These are phyloP conservation scores for Novakomyces olei DNA, from an alignment of 805 yeast genomes.

Conservation along the genomic window DNA sequence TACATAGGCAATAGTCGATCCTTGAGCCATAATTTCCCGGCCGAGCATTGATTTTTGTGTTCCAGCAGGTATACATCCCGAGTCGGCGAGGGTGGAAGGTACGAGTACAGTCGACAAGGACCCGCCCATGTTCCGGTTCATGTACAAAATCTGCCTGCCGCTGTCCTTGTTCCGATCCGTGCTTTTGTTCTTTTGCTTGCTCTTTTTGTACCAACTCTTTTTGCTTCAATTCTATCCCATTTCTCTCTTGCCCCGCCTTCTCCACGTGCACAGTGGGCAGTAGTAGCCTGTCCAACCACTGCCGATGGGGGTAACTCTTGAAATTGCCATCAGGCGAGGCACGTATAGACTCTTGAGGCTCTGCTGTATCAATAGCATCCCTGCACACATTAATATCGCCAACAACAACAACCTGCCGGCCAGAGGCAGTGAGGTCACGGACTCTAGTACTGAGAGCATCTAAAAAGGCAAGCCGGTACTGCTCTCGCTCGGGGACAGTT, in stretches of 20 bases:
- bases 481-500: slow-evolving; percentile 36
- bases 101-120: slow-evolving; percentile 18
- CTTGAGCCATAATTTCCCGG: slow-evolving; percentile 54
- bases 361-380: slow-evolving; percentile 69
- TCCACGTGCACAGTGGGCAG: too few species aligned
- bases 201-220: too few species aligned
- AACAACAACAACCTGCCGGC: slow-evolving; percentile 53
- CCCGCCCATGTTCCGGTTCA: not conserved
- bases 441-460: slow-evolving; percentile 39
- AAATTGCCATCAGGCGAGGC: slow-evolving; percentile 11
- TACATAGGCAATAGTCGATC: slow-evolving; percentile 54
- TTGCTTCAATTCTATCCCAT: too few species aligned
- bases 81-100: slow-evolving; percentile 30
- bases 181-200: not conserved
- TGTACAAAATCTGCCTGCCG: not conserved
- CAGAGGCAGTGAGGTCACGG: slow-evolving; percentile 27
- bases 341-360: slow-evolving; percentile 27
- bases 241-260: too few species aligned
- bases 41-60: slow-evolving; percentile 49
- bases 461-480: slow-evolving; percentile 35
- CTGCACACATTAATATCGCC: slow-evolving; percentile 77
- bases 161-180: not conserved
- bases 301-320: too few species aligned
- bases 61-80: slow-evolving; percentile 82
- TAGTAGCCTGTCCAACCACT: too few species aligned